Conservation (phyloP, 1,284 basidiomycete species). For the Baeospora myosura region DNA sequence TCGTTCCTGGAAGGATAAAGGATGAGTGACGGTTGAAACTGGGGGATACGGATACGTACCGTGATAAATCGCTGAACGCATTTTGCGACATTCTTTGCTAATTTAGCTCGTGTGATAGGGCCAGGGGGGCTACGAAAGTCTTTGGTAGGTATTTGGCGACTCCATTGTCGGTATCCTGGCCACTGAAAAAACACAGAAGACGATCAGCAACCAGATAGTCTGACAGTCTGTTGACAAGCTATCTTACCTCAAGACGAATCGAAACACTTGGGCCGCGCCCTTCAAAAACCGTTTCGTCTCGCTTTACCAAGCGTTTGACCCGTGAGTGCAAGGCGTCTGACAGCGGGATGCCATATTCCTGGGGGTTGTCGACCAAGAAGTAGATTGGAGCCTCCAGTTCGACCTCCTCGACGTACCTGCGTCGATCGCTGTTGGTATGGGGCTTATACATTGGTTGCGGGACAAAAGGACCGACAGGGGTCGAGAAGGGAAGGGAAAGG, state of each 20-base stretch:
- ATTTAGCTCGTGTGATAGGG: constrained; percentile 59
- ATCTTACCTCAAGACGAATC: constrained; percentile 57
- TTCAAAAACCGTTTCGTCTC: constrained; percentile 58
- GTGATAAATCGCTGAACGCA: constrained; percentile 51
- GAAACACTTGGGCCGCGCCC: constrained; percentile 70
- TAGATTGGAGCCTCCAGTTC: constrained; percentile 53
- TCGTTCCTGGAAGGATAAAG: constrained; percentile 34
- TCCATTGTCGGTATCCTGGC: constrained; percentile 72
- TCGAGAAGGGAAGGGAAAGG: constrained; percentile 24
- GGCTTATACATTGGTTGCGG: constrained; percentile 66
- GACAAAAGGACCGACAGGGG: constrained; percentile 37
- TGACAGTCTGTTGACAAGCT: background rate
- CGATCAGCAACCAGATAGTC: background rate
- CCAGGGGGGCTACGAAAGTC: constrained; percentile 69
- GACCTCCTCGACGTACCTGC: constrained; percentile 66
- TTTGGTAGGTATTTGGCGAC: constrained; percentile 69
- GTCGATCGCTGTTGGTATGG: constrained; percentile 64
- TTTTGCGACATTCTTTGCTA: constrained; percentile 63
- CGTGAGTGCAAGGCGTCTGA: constrained; percentile 40
- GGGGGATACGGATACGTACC: constrained; percentile 22
- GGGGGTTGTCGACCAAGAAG: constrained; percentile 45
- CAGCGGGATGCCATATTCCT: constrained; percentile 51
- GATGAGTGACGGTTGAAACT: constrained; percentile 7
- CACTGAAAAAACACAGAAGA: constrained; percentile 39
- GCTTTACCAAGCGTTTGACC: constrained; percentile 35